Evolutionary conservation across 108 stramenopile genomes (phyloP), one percentile per base, ranked within the genome.

Genomic region (Epithemia pelagica): DNA sequence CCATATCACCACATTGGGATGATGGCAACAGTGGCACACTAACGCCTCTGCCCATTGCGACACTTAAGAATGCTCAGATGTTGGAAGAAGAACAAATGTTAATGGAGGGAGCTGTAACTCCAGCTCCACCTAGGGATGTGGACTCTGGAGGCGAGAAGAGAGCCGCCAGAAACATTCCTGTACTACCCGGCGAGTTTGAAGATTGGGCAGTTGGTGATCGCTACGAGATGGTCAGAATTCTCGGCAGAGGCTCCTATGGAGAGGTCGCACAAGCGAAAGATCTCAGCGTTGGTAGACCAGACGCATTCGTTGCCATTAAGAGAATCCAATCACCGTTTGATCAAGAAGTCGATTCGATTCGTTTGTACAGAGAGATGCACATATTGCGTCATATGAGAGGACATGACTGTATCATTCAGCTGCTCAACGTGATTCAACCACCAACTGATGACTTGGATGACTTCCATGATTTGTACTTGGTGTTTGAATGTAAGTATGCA

Each of bases 241-340:
- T 99, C 28, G 98, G 98, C 2, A 76, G 86, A 52, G 98, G 98
- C 19, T 91, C 91, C 15, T 99, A 99, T 65, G 98, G 98, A 5
- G 95, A 97, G 69, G 98, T 99, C 30, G 98, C 95, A 23, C 95
- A 99, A 76, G 97, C 95, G 21, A 64, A 81, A 29, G 96, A 99
- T 74, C 74, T 81, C 46, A 60, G 70, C 31, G 46, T 65, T 51
- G 63, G 53, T 5, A 32, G 37, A 65, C 61, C 75, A 15, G 77
- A 84, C 65, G 65, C 80, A 7, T 86, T 77, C 64, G 98, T 99
- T 0, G 98, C 98, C 2, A 91, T 99, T 55, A 99, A 99, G 72
- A 75, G 92, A 58, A 96, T 99, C 60, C 74, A 78, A 29, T 86
- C 87, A 32, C 86, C 97, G 0, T 99, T 98, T 79, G 96, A 97